phyloP scores from a whole-genome alignment of 2,329 filamentous ascomycete species.

The Scedosporium apiospermum region DNA sequence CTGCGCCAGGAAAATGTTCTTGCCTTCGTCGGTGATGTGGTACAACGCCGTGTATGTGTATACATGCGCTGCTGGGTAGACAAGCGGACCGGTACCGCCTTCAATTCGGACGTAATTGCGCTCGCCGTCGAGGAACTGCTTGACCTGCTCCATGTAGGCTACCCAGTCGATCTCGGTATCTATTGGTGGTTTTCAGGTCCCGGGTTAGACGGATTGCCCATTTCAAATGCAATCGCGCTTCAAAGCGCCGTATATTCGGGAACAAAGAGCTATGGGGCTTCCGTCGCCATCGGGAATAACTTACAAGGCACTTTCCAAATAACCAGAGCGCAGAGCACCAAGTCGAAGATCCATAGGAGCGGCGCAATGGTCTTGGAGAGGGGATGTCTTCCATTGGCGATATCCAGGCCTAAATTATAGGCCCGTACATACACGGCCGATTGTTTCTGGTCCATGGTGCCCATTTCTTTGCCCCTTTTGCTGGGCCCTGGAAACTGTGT shows the following conservation, averaged over 20 bases:
- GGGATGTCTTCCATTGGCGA: conserved; percentile 38
- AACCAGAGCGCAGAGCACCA: conserved; percentile 60
- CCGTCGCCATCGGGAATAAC: conserved; percentile 16
- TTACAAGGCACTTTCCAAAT: conserved; percentile 79
- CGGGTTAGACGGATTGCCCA: no score
- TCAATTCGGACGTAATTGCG: conserved; percentile 78
- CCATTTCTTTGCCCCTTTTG: background rate
- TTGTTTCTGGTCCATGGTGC: conserved; percentile 18
- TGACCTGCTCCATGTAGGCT: conserved; percentile 92
- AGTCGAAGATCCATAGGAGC: conserved; percentile 60
- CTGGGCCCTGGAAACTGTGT: background rate
- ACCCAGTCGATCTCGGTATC: conserved; percentile 98
- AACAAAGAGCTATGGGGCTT: background rate
- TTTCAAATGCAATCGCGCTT: no score
- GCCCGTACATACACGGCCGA: conserved; percentile 17
- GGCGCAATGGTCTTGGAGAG: conserved; percentile 44
- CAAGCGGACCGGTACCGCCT: conserved; percentile 83
- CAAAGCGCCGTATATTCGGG: no score
- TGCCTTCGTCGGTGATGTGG: conserved; percentile 64
- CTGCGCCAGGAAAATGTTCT: conserved; percentile 72
- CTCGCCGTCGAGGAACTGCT: conserved; percentile 72
- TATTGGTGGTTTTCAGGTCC: conserved; percentile 14
- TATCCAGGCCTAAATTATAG: conserved; percentile 21
- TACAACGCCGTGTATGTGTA: conserved; percentile 82
- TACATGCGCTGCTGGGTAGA: conserved; percentile 91